These are phyloP conservation scores for Cladophialophora exuberans DNA, from an alignment of 2,329 filamentous ascomycete species.

Conservation along the genomic window DNA sequence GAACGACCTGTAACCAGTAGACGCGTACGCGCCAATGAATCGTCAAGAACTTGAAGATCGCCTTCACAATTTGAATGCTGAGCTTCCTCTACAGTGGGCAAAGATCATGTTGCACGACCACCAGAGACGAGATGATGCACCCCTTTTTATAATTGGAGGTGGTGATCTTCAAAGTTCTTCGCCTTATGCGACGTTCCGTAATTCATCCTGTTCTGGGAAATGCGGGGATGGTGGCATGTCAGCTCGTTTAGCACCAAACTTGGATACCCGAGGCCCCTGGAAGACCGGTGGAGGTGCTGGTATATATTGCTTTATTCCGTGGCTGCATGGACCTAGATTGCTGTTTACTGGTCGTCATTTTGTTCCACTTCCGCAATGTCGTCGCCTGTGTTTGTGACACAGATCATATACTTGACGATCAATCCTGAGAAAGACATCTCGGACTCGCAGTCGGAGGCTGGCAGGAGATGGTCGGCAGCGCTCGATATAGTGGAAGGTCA, in stretches of 20 bases:
- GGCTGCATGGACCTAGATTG: neutral
- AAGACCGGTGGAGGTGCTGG: neutral
- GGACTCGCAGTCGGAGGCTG: conserved; percentile 18
- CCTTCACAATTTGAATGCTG: no score
- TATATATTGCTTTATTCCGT: neutral
- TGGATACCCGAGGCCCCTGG: conserved; percentile 5
- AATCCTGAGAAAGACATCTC: conserved; percentile 10
- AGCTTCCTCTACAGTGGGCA: no score
- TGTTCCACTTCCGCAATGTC: neutral
- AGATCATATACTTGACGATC: conserved; percentile 21
- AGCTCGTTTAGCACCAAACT: neutral
- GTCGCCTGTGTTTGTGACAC: conserved; percentile 9
- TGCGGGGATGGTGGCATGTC: neutral
- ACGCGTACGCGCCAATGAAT: neutral
- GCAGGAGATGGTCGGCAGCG: conserved; percentile 32
- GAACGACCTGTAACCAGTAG: neutral
- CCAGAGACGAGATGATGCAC: no score
- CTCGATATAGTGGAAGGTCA: conserved; percentile 30
- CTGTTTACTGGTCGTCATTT: neutral
- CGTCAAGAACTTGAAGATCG: no score
- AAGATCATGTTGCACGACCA: no score
- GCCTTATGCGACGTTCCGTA: neutral
- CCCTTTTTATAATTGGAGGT: neutral
- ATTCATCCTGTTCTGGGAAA: neutral
- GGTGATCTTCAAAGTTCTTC: neutral